Evolutionary conservation across 2,329 filamentous ascomycete genomes (phyloP).

Genomic region (Colletotrichum simmondsii): DNA sequence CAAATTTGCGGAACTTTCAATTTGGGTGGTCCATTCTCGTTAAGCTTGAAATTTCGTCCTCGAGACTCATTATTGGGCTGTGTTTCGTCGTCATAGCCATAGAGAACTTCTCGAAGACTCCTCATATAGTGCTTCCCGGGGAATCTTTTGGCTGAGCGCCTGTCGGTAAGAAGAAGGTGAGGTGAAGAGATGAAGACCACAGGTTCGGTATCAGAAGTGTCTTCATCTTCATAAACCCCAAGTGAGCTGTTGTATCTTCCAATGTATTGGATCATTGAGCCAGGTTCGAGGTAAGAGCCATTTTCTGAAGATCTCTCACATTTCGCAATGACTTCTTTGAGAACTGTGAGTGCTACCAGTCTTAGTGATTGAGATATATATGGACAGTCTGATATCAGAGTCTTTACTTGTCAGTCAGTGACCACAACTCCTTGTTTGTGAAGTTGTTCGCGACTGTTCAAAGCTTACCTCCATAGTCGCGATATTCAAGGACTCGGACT

Average conservation of each 20-base stretch:
- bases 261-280: slow-evolving; percentile 6
- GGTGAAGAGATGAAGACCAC: slow-evolving; percentile 2
- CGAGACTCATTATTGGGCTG: not conserved
- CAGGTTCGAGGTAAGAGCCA: slow-evolving; percentile 1
- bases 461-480: not conserved
- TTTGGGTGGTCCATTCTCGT: not conserved
- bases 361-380: not conserved
- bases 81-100: slow-evolving; percentile 7
- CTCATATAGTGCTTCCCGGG: not conserved
- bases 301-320: not conserved
- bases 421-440: not conserved
- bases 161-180: not conserved
- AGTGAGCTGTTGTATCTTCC: slow-evolving; percentile 5
- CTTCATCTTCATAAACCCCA: slow-evolving; percentile 2
- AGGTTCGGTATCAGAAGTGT: slow-evolving; percentile 1
- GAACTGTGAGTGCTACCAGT: not conserved
- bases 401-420: not conserved
- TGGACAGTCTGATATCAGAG: not conserved
- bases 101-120: slow-evolving; percentile 6
- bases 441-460: not conserved
- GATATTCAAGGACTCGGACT: not conserved
- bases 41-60: not conserved
- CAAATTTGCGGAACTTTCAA: slow-evolving; percentile 7
- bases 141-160: not conserved
- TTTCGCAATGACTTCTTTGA: not conserved